Percentiles rank a stretch among this genome's conserved stretches.
Conservation (phyloP, 768 basidiomycete genomes). For the Amanita inopinata region DNA sequence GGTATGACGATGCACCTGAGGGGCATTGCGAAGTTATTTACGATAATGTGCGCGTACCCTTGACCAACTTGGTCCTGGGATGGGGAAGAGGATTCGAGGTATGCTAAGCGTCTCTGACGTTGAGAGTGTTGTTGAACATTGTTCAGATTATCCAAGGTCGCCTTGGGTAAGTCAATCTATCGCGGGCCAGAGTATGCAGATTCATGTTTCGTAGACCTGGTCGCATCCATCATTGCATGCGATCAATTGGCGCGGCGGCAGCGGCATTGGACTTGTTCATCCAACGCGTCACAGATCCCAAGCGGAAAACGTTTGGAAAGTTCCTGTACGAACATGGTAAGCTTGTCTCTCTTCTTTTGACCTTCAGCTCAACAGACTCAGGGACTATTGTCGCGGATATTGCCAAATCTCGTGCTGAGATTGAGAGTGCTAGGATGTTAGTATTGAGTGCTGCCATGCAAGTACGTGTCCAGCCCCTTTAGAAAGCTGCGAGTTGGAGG, state of each 20-base stretch:
- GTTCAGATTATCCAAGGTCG: constrained; percentile 85
- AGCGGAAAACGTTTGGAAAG: constrained; percentile 91
- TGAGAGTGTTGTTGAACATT: not conserved
- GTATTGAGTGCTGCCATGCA: constrained; percentile 89
- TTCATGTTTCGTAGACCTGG: constrained; percentile 51
- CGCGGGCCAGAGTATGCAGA: not conserved
- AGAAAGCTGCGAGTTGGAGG: not conserved
- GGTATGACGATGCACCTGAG: constrained; percentile 92
- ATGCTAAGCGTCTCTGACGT: constrained; percentile 4
- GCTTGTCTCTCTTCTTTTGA: constrained; percentile 10
- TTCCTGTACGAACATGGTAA: constrained; percentile 82
- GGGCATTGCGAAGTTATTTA: constrained; percentile 96
- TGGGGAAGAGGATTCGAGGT: constrained; percentile 96
- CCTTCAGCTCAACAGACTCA: constrained; percentile 17
- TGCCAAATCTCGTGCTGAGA: constrained; percentile 86
- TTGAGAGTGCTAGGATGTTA: constrained; percentile 79
- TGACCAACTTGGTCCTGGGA: constrained; percentile 75
- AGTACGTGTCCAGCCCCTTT: constrained; percentile 29
- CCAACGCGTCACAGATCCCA: constrained; percentile 85
- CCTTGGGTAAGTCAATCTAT: constrained; percentile 52
- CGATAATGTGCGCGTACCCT: constrained; percentile 85
- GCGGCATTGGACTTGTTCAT: constrained; percentile 82
- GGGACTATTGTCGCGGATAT: constrained; percentile 87
- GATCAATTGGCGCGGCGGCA: constrained; percentile 84
- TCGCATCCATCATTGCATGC: constrained; percentile 98